Percentiles rank a stretch among this genome's conserved stretches.
Conservation (phyloP, 1,284 basidiomycete genomes). For the Puccinia polysora region DNA sequence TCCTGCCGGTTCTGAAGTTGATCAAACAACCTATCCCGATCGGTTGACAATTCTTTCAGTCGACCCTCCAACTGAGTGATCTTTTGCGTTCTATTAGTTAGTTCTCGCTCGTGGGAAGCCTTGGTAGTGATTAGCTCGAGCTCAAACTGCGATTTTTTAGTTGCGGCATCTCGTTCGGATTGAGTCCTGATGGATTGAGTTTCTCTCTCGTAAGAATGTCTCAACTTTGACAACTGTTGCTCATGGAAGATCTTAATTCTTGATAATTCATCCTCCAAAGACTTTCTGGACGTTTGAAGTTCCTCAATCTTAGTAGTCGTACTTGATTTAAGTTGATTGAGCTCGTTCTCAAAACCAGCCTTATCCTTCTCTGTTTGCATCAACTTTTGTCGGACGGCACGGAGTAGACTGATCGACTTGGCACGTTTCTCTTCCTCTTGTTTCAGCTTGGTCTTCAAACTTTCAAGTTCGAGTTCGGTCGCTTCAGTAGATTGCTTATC, state of each 20-base stretch:
- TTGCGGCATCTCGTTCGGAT: slow-evolving; percentile 23
- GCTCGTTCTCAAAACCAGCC: slow-evolving; percentile 1
- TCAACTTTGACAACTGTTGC: slow-evolving; percentile 34
- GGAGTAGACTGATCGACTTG: slow-evolving; percentile 39
- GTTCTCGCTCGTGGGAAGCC: slow-evolving; percentile 33
- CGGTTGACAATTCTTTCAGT: slow-evolving; percentile 9
- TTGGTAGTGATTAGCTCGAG: slow-evolving; percentile 34
- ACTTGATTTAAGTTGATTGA: slow-evolving; percentile 11
- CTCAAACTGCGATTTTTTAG: slow-evolving; percentile 34
- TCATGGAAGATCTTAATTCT: slow-evolving; percentile 9
- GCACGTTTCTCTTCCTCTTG: slow-evolving; percentile 43
- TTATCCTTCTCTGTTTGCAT: slow-evolving; percentile 42
- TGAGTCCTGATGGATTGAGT: slow-evolving; percentile 23
- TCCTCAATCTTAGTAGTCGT: slow-evolving; percentile 10
- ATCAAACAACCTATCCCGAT: slow-evolving; percentile 28
- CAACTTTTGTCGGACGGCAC: slow-evolving; percentile 42
- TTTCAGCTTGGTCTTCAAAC: slow-evolving; percentile 27
- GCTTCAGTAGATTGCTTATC: neutral
- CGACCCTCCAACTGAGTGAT: slow-evolving; percentile 31
- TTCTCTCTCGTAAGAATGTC: slow-evolving; percentile 40
- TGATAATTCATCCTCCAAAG: slow-evolving; percentile 29
- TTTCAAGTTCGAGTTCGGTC: slow-evolving; percentile 9
- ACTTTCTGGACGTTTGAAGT: slow-evolving; percentile 21
- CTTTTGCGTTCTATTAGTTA: slow-evolving; percentile 24
- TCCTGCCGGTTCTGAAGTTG: slow-evolving; percentile 21